phyloP scores from a whole-genome alignment of 169 alveolate species.

The Cryptosporidium sp. region DNA sequence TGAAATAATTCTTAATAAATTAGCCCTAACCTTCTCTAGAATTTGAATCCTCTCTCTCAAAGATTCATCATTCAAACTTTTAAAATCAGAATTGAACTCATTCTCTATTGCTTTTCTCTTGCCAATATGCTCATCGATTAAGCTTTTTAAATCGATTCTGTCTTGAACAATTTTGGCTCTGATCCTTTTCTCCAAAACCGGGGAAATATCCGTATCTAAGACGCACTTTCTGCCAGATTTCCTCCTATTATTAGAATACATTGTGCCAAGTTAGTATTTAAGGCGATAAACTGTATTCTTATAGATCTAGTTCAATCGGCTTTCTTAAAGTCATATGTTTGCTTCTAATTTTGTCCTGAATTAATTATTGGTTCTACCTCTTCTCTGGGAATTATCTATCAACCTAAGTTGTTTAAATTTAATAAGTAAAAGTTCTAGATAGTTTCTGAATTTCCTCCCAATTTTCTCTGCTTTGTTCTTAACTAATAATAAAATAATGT shows the following conservation, averaged over 20 bases:
- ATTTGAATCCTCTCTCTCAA: slow-evolving; percentile 13
- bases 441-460: not conserved
- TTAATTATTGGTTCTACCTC: not conserved
- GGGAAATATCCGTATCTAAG: slow-evolving; percentile 33
- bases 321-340: not conserved
- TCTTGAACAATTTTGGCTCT: slow-evolving; percentile 30
- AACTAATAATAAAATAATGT: too few relatives aligned
- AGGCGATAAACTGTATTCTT: not conserved
- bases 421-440: not conserved
- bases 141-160: slow-evolving; percentile 13
- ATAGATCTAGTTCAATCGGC: not conserved
- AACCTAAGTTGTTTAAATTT: not conserved
- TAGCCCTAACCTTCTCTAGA: slow-evolving; percentile 13
- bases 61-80: not conserved
- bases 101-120: slow-evolving; percentile 15
- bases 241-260: slow-evolving; percentile 56
- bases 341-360: not conserved
- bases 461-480: not conserved
- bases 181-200: slow-evolving; percentile 18
- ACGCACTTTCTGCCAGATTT: slow-evolving; percentile 51
- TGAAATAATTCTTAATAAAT: slow-evolving; percentile 28
- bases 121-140: slow-evolving; percentile 18
- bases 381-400: not conserved
- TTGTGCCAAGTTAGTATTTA: not conserved
- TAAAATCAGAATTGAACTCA: not conserved